phyloP scores from a whole-genome alignment of 495 filamentous ascomycete species.

The Penicillium angulare region DNA sequence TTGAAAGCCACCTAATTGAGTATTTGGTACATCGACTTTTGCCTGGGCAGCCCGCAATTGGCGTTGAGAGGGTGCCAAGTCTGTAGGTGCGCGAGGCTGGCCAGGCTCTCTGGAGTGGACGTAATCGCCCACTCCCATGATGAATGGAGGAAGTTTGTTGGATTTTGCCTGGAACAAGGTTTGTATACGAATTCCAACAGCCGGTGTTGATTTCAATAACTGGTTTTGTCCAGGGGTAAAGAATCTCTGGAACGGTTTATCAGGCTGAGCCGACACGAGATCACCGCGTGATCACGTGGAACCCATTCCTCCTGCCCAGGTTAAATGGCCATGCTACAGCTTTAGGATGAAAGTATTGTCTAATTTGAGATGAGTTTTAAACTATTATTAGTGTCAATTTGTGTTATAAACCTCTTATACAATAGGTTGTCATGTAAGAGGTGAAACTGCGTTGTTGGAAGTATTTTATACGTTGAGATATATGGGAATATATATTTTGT shows the following conservation, averaged over 20 bases:
- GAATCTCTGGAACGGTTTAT: constrained; percentile 2
- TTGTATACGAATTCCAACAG: not conserved
- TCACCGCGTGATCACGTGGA: constrained; percentile 44
- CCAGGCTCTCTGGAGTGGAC: constrained; percentile 42
- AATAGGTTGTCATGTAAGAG: no score
- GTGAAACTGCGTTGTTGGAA: no score
- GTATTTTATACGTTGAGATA: no score
- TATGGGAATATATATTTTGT: no score
- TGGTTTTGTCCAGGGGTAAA: constrained; percentile 1
- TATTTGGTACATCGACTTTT: constrained; percentile 32
- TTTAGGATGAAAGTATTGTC: no score
- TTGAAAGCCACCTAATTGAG: constrained; percentile 20
- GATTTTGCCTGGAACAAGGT: not conserved
- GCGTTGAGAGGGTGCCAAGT: constrained; percentile 27
- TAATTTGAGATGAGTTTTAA: no score
- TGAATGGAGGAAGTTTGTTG: not conserved
- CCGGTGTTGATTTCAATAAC: not conserved
- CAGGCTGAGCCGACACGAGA: constrained; percentile 22
- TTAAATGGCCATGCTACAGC: not conserved
- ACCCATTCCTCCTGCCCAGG: not conserved
- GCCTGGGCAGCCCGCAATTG: constrained; percentile 38
- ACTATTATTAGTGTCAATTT: no score
- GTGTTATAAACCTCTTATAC: no score
- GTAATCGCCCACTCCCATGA: constrained; percentile 47
- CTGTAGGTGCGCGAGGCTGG: constrained; percentile 29